Evolutionary conservation across 2,329 filamentous ascomycete genomes (phyloP).

Genomic region (Xylariaceae sp.): DNA sequence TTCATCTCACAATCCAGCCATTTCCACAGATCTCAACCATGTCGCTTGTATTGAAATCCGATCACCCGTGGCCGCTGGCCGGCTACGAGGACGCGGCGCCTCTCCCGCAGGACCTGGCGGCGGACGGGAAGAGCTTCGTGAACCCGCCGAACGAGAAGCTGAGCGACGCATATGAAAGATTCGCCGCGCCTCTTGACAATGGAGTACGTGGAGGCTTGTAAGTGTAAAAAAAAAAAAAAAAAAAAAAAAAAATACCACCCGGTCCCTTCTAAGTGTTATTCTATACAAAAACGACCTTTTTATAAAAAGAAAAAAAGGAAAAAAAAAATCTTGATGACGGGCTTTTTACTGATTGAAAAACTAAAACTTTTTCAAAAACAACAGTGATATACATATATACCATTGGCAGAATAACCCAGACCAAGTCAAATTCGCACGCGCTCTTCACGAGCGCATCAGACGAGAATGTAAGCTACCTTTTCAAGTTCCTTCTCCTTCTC

Average conservation of each 20-base stretch:
- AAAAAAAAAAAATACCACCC: too few species aligned
- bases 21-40: background rate
- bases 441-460: conserved; percentile 72
- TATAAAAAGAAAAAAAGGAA: too few species aligned
- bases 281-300: too few species aligned
- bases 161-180: conserved; percentile 65
- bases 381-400: conserved; percentile 77
- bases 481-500: background rate
- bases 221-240: conserved; percentile 26
- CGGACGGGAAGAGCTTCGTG: conserved; percentile 71
- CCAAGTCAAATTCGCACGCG: conserved; percentile 62
- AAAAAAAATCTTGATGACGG: too few species aligned
- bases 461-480: conserved; percentile 60
- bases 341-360: too few species aligned
- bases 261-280: background rate
- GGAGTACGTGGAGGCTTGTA: conserved; percentile 65
- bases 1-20: too few species aligned
- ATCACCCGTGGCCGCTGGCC: conserved; percentile 51
- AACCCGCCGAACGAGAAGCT: conserved; percentile 54
- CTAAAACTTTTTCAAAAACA: background rate
- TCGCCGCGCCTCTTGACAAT: conserved; percentile 62
- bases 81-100: conserved; percentile 54
- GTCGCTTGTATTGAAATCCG: conserved; percentile 18
- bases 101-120: conserved; percentile 52
- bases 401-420: conserved; percentile 59